These are phyloP conservation scores for Suillus subluteus DNA, from an alignment of 768 basidiomycete species.

Conservation along the genomic window DNA sequence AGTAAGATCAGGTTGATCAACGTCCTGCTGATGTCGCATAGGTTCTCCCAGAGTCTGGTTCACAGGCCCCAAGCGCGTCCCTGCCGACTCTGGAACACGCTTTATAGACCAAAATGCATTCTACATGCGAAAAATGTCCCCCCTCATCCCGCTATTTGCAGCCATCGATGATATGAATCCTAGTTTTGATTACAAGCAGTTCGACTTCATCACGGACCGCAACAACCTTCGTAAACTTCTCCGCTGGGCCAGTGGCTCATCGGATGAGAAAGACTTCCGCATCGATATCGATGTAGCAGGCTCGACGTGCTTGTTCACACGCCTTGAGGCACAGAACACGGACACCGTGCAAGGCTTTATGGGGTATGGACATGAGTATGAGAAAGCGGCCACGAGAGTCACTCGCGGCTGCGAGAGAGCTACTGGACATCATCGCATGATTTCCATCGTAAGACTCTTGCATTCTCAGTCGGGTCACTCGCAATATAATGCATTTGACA, in stretches of 20 bases:
- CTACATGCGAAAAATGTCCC: conserved; percentile 39
- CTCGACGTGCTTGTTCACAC: conserved; percentile 60
- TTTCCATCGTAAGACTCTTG: conserved; percentile 56
- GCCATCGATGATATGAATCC: conserved; percentile 52
- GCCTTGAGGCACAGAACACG: conserved; percentile 47
- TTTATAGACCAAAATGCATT: conserved; percentile 64
- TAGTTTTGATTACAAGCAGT: conserved; percentile 34
- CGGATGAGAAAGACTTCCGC: conserved; percentile 50
- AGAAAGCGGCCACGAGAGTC: conserved; percentile 53
- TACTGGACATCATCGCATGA: conserved; percentile 63
- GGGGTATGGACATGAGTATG: conserved; percentile 64
- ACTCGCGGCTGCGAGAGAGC: conserved; percentile 52
- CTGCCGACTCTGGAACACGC: conserved; percentile 51
- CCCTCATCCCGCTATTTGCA: conserved; percentile 59
- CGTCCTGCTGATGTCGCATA: conserved; percentile 28
- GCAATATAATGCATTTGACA: conserved; percentile 27
- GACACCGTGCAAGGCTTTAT: conserved; percentile 30
- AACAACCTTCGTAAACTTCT: conserved; percentile 67
- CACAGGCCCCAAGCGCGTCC: conserved; percentile 53
- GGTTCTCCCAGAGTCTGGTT: conserved; percentile 68
- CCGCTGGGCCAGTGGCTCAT: conserved; percentile 50
- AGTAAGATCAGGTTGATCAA: not conserved
- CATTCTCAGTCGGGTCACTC: not conserved
- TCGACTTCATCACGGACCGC: conserved; percentile 61
- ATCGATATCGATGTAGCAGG: conserved; percentile 73